Percentiles rank a stretch among this genome's conserved stretches.
These are phyloP conservation scores for Kuraishia molischiana DNA, from an alignment of 805 yeast species.

Conservation along the genomic window DNA sequence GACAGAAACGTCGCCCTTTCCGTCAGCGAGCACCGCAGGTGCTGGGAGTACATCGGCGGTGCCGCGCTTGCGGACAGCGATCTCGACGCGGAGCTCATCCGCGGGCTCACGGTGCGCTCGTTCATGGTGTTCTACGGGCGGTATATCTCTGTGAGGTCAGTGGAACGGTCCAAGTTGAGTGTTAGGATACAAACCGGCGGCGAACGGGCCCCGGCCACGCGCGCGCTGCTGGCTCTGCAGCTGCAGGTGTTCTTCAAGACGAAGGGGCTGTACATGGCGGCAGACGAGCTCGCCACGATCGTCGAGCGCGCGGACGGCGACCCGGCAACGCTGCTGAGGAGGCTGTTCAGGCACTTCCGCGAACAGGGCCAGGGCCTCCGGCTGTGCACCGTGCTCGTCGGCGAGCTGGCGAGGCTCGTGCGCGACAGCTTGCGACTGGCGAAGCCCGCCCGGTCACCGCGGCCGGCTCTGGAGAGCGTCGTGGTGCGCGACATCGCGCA, in stretches of 20 bases:
- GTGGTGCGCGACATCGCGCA: not conserved
- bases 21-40: slow-evolving; percentile 32
- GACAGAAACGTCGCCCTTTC: slow-evolving; percentile 3
- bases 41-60: slow-evolving; percentile 39
- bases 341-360: slow-evolving; percentile 30
- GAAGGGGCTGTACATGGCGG: slow-evolving; percentile 36
- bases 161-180: slow-evolving; percentile 28
- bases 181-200: slow-evolving; percentile 29
- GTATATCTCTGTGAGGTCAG: slow-evolving; percentile 26
- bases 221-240: slow-evolving; percentile 26
- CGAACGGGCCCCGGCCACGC: slow-evolving; percentile 24
- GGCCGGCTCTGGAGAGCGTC: not conserved
- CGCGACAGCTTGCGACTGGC: not conserved
- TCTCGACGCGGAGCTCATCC: slow-evolving; percentile 22
- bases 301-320: slow-evolving; percentile 27
- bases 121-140: slow-evolving; percentile 25
- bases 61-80: slow-evolving; percentile 19
- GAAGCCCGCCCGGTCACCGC: not conserved
- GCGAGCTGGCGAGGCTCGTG: slow-evolving; percentile 15
- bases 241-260: slow-evolving; percentile 33
- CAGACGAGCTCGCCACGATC: slow-evolving; percentile 26
- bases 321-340: slow-evolving; percentile 25
- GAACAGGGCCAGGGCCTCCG: slow-evolving; percentile 29
- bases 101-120: slow-evolving; percentile 18
- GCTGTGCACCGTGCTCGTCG: slow-evolving; percentile 21